phyloP scores from a whole-genome alignment of 805 yeast species.

The Metschnikowia orientalis region DNA sequence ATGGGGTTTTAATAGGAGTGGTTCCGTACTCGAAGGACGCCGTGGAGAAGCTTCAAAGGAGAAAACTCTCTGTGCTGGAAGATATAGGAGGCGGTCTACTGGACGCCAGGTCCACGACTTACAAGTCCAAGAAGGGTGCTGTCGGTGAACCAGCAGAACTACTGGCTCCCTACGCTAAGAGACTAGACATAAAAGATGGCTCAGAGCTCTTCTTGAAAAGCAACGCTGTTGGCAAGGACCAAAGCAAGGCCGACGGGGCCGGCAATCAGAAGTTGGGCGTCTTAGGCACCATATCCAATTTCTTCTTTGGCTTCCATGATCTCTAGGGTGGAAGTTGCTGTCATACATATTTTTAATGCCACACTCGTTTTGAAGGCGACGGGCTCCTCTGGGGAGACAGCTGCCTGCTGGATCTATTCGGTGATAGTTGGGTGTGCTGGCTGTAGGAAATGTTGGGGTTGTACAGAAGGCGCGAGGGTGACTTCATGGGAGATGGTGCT shows the following conservation, averaged over 20 bases:
- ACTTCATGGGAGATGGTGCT: conserved; percentile 15
- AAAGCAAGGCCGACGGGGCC: conserved; percentile 19
- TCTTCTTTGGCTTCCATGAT: conserved; percentile 42
- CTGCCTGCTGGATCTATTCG: conserved; percentile 14
- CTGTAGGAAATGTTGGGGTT: conserved; percentile 14
- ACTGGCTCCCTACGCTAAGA: conserved; percentile 23
- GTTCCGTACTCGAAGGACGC: conserved; percentile 60
- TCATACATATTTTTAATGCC: conserved; percentile 12
- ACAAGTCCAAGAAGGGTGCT: conserved; percentile 10
- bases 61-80: conserved; percentile 40
- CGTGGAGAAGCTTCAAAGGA: conserved; percentile 53
- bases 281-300: conserved; percentile 30
- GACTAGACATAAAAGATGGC: conserved; percentile 40
- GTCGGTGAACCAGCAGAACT: conserved; percentile 14
- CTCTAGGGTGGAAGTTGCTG: conserved; percentile 20
- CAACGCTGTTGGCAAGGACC: conserved; percentile 17
- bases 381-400: conserved; percentile 20
- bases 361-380: conserved; percentile 17
- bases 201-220: conserved; percentile 32
- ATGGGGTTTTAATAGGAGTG: conserved; percentile 63
- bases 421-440: conserved; percentile 18
- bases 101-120: conserved; percentile 9
- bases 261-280: conserved; percentile 31
- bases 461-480: conserved; percentile 15
- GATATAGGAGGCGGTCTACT: conserved; percentile 42